Base-by-base conservation (phyloP, 2,329 filamentous ascomycete species). In the Nakataea oryzae region DNA sequence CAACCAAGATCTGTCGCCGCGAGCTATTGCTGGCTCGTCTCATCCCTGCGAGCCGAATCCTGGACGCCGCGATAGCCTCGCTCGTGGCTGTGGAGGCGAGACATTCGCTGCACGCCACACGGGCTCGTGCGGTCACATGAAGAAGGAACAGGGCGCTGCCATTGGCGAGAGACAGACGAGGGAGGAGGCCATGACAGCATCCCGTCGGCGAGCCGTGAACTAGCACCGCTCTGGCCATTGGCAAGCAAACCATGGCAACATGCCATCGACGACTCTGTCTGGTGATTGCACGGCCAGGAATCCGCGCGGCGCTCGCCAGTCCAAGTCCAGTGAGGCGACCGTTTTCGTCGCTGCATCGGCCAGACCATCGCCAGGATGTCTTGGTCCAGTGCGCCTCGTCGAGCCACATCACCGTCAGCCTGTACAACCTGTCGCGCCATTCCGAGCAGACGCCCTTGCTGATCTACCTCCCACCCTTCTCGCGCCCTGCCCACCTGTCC, bases 381-480 rank as follows among this genome's bases (percentile, higher is more conserved):
- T 69, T 71, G 3, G 75, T 85, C 12, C 73, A 70, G 50, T 81
- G 76, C 62, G 80, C 78, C 61, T 83, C 79, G 1, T 76, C 79
- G 2, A 81, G 82, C 27, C 68, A 71, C 65, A 76, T 84, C 54
- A 75, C 72, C 14, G 73, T 14, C 63, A 84, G 82, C 67, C 74
- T 86, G 58, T 75, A 82, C 67, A 81, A 85, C 64, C 63, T 80
- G 28, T 62, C 64, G 14, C 69, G 74, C 4, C 68, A 77, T 24
- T 67, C 71, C 13, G 69, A 74, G 0, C 68, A 72, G 14, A 70
- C 73, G 1, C 79, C 83, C 1, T 69, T 87, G 55, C 69, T 86
- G 17, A 71, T 87, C 55, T 81, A 86, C 69, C 71, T 87, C 0
- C 85, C 85, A 7, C 75, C 81, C 0, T 77, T 75, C 57, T 73